Evolutionary conservation across 352 stramenopile genomes (phyloP), one percentile per base, ranked within the genome.

Genomic region (Phytophthora melonis): DNA sequence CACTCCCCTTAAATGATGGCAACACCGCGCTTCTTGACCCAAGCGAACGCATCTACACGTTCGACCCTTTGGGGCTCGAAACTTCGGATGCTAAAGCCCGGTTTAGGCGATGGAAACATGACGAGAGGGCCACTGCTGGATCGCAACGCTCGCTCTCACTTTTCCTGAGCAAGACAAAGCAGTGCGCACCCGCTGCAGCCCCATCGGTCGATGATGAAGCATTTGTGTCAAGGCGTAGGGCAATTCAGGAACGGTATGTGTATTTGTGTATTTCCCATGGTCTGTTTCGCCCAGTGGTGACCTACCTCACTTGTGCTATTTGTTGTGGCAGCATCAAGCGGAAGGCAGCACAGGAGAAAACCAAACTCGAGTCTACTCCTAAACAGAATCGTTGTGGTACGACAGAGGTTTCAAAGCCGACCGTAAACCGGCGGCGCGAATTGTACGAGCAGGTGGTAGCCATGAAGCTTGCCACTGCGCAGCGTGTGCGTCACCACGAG

Each of bases 401-500:
- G 2, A 41, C 39, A 0, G 19, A 65, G 11, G 41, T 18, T 14
- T 23, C 30, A 11, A 56, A 69, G 23, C 39, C 58, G 53, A 21
- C 34, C 3, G 43, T 57, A 19, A 81, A 68, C 41, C 64, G 62
- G 3, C 72, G 85, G 5, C 74, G 79, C 0, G 77, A 89, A 45
- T 66, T 93, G 41, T 91, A 86, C 54, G 73, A 84, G 1, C 49
- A 77, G 32, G 65, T 93, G 10, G 56, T 83, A 25, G 30, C 60
- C n/a, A 66, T 88, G 27, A 83, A 81, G 2, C 16, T 23, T 6
- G 13, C 41, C 3, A 88, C 80, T 5, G 34, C 68, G 1, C 58
- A 75, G 8, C 74, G 73, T 3, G 34, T 89, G 3, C 11, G 66
- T 27, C 66, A 53, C 1, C 72, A 76, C 34, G 61, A 77, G 2